Evolutionary conservation across 345 rosid genomes (phyloP), one percentile per base, ranked within the genome.

Genomic region (Eucalyptus melliodora): DNA sequence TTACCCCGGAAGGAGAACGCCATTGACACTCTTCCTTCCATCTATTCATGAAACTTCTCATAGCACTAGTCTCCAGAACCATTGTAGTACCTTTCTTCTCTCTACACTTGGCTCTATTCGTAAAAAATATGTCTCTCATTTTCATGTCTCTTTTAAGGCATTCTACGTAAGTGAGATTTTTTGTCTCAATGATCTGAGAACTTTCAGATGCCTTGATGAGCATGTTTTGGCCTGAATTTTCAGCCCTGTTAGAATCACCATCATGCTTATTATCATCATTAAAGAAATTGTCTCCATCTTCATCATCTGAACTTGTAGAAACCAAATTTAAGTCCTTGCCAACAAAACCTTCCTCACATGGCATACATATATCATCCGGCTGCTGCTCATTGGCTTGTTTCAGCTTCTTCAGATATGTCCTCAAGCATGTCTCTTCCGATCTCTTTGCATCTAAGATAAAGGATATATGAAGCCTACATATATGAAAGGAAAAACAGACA

Each of bases 11-110:
- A 56, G 92, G 87, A 89, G 93, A 85, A 65, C 90, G 88, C 89
- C 92, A 95, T 92, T 91, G 93, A 90, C 97, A 97, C 26, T 93
- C 91, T 82, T 92, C 95, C 92, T 96, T 96, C 98, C 98, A 97
- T 27, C 93, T 93, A 89, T 96, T 92, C 91, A 95, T 93, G 92
- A 97, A 97, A 87, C 80, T 89, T 67, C 91, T 93, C 89, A 96
- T 89, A 59, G 88, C 91, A 89, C 90, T 87, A 89, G 94, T 90
- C 59, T 95, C 91, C 69, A 91, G 89, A 19, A 88, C 89, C 88
- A 93, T 42, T 91, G 89, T 94, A 89, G 87, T 90, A 87, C 91
- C 92, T 90, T 91, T 60, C 24, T 82, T 69, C 50, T 88, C 31
- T 62, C 31, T 80, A 53, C 67, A 90, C 90, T 89, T 51, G 16